Percentiles rank a stretch among this genome's conserved stretches.
Evolutionary conservation across 78 protist species (phyloP).

Genomic region (Polysphondylium violaceum): DNA sequence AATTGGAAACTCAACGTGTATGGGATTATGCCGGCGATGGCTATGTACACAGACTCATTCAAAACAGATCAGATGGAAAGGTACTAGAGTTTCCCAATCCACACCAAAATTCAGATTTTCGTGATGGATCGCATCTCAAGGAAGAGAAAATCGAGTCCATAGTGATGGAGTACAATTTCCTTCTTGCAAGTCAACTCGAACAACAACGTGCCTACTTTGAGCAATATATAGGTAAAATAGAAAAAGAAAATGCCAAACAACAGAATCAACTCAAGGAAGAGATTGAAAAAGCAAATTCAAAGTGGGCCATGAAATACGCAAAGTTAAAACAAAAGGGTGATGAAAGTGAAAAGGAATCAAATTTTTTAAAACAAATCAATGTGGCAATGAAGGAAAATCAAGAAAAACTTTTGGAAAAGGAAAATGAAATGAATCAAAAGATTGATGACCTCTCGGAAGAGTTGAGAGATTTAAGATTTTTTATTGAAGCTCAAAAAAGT

Average conservation of each 20-base stretch:
- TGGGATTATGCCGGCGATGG: constrained; percentile 98
- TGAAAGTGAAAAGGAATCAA: constrained; percentile 27
- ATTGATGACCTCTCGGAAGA: constrained; percentile 51
- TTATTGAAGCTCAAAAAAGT: constrained; percentile 77
- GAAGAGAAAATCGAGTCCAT: constrained; percentile 85
- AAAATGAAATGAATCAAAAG: constrained; percentile 38
- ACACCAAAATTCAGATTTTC: constrained; percentile 93
- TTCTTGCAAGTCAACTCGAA: constrained; percentile 88
- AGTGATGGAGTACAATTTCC: constrained; percentile 84
- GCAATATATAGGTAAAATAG: constrained; percentile 63
- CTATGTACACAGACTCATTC: constrained; percentile 89
- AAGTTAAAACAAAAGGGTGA: constrained; percentile 60
- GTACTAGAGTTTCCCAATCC: constrained; percentile 92
- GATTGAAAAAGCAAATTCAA: constrained; percentile 9
- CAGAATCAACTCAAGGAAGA: constrained; percentile 26
- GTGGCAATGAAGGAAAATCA: constrained; percentile 65
- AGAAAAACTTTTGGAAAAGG: constrained; percentile 54
- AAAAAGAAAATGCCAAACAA: constrained; percentile 25
- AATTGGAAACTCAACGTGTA: constrained; percentile 91
- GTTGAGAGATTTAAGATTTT: constrained; percentile 65
- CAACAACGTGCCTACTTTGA: constrained; percentile 87
- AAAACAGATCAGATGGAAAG: constrained; percentile 90
- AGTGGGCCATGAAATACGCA: constrained; percentile 13
- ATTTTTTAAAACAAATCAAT: constrained; percentile 59
- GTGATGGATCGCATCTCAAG: constrained; percentile 88